Conservation (phyloP, 495 filamentous ascomycete genomes). For the Talaromyces liani region DNA sequence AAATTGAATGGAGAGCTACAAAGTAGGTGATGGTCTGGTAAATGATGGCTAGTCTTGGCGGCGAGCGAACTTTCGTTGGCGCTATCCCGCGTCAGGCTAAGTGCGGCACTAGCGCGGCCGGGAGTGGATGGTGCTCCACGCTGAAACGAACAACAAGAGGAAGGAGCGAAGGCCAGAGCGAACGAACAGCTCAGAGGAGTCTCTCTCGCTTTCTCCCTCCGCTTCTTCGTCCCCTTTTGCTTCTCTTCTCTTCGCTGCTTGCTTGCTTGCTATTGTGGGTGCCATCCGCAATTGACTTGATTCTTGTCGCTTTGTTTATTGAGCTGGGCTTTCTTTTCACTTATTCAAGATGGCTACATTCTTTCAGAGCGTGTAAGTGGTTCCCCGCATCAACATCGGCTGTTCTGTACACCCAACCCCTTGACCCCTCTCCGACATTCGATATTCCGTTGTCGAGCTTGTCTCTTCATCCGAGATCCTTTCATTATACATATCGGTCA, state of each 20-base stretch:
- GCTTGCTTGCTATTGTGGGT: background rate
- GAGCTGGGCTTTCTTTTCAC: background rate
- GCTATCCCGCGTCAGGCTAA: background rate
- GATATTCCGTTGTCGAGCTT: conserved; percentile 8
- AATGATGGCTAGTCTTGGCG: background rate
- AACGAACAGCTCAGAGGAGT: background rate
- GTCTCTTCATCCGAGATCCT: conserved; percentile 1
- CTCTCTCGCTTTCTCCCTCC: background rate
- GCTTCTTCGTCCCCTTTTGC: conserved; percentile 1
- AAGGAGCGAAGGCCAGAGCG: background rate
- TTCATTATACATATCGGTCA: conserved; percentile 37
- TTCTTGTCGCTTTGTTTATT: background rate
- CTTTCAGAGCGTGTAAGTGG: conserved; percentile 60
- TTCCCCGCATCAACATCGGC: conserved; percentile 2
- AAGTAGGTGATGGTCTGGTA: background rate
- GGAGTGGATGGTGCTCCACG: conserved; percentile 6
- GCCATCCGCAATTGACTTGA: background rate
- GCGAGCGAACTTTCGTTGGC: background rate
- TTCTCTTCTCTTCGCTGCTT: background rate
- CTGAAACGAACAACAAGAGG: conserved; percentile 8
- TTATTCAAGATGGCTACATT: conserved; percentile 58
- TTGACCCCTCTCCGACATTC: conserved; percentile 1
- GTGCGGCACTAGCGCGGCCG: background rate
- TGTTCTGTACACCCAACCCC: conserved; percentile 2
- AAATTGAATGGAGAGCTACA: too few relatives aligned